Conservation (phyloP, 306 rosid species). For the Acacia melanoxylon region DNA sequence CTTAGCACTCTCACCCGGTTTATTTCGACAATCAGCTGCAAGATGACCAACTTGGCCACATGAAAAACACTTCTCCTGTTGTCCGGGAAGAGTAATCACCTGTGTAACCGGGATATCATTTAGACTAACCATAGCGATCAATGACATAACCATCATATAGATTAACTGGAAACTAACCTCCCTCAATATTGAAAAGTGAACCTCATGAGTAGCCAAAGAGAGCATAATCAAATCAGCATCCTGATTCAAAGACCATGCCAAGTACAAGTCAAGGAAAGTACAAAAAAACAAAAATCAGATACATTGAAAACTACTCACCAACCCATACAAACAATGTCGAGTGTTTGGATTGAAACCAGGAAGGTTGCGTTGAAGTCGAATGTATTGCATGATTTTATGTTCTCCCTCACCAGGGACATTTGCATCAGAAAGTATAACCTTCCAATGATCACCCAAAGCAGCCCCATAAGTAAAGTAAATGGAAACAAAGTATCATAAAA, state of each 20-base stretch:
- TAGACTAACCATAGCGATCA: slow-evolving; percentile 35
- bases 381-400: slow-evolving; percentile 89
- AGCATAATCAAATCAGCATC: slow-evolving; percentile 98
- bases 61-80: slow-evolving; percentile 79
- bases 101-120: slow-evolving; percentile 37
- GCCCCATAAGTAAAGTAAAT: slow-evolving; percentile 56
- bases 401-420: slow-evolving; percentile 98
- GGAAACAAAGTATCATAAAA: slow-evolving; percentile 62
- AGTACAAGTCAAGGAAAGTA: slow-evolving; percentile 1
- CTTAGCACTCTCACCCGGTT: slow-evolving; percentile 50
- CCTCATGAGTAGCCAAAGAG: slow-evolving; percentile 89
- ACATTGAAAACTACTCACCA: slow-evolving; percentile 51
- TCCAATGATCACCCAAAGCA: slow-evolving; percentile 74
- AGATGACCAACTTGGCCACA: slow-evolving; percentile 97
- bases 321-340: slow-evolving; percentile 86
- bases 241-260: slow-evolving; percentile 45
- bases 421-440: slow-evolving; percentile 98
- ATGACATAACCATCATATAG: slow-evolving; percentile 26
- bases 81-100: slow-evolving; percentile 88
- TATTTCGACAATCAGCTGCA: slow-evolving; percentile 90
- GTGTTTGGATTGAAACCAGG: slow-evolving; percentile 89
- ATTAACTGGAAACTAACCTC: slow-evolving; percentile 68
- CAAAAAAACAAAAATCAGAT: neutral
- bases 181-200: slow-evolving; percentile 93
- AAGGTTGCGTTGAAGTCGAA: slow-evolving; percentile 76